A percentile compares a stretch with the other conserved stretches of the same genome.
phyloP scores from a whole-genome alignment of 2,329 filamentous ascomycete genomes.

The Fusarium graminum region DNA sequence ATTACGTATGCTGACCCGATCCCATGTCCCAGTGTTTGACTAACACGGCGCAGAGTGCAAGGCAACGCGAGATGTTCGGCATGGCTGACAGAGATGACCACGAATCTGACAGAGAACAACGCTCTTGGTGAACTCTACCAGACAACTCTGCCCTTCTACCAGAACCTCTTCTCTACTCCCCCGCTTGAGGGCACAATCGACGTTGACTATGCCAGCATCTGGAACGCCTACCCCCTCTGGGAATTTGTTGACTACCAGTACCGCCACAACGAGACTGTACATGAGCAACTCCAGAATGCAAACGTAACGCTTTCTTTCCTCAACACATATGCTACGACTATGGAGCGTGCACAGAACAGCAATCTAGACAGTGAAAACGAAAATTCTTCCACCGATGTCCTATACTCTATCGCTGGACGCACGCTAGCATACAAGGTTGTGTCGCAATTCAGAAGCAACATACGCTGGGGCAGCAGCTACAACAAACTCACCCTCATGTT shows the following conservation, averaged over 20 bases:
- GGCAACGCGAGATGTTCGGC: constrained; percentile 56
- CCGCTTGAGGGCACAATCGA: constrained; percentile 57
- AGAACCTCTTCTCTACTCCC: constrained; percentile 55
- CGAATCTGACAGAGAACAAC: constrained; percentile 46
- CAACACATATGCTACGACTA: constrained; percentile 72
- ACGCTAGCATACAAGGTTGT: constrained; percentile 63
- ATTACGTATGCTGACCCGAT: constrained; percentile 57
- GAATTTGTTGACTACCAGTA: constrained; percentile 68
- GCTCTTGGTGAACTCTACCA: constrained; percentile 46
- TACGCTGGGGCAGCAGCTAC: constrained; percentile 54
- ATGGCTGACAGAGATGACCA: constrained; percentile 53
- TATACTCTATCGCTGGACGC: constrained; percentile 66
- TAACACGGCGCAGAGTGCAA: constrained; percentile 52
- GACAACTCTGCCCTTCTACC: constrained; percentile 58
- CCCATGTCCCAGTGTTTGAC: neutral
- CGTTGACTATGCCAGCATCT: constrained; percentile 55
- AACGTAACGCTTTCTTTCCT: constrained; percentile 60
- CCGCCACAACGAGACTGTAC: constrained; percentile 63
- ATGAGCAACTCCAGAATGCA: constrained; percentile 53
- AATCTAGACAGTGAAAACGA: constrained; percentile 66
- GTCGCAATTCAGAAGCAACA: constrained; percentile 58
- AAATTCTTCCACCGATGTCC: constrained; percentile 51
- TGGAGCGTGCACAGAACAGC: constrained; percentile 70
- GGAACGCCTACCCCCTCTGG: constrained; percentile 66
- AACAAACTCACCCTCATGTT: constrained; percentile 67